These are phyloP conservation scores for Elaeis oleifera DNA, from an alignment of 202 grass and related monocot genomes.

Conservation along the genomic window DNA sequence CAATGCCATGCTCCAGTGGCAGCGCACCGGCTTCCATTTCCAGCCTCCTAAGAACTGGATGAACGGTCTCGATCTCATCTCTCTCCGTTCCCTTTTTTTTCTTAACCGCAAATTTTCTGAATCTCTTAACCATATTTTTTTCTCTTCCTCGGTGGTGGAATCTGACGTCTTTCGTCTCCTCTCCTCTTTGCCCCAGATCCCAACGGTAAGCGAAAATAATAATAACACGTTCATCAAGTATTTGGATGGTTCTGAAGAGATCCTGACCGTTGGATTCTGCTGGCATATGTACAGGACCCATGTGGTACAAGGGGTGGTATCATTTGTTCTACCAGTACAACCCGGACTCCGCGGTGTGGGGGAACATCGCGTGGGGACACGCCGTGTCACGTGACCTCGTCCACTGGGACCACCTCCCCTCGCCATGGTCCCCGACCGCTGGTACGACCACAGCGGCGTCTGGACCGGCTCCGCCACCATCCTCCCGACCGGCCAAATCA, in stretches of 20 bases:
- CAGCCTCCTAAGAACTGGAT: constrained; percentile 90
- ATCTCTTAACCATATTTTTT: constrained; percentile 3
- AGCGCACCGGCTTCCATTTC: constrained; percentile 82
- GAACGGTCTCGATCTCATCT: constrained; percentile 36
- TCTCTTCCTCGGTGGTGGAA: neutral
- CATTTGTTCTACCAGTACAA: constrained; percentile 89
- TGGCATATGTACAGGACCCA: constrained; percentile 29
- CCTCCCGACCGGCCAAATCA: constrained; percentile 38
- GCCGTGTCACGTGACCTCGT: constrained; percentile 49
- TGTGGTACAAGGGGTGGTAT: constrained; percentile 81
- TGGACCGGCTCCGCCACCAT: constrained; percentile 83
- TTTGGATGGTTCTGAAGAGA: no score
- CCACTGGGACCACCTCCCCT: constrained; percentile 63
- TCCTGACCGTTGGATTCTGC: neutral
- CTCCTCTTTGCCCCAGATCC: constrained; percentile 2
- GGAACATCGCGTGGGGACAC: constrained; percentile 82
- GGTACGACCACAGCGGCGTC: constrained; percentile 68
- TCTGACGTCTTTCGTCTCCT: neutral
- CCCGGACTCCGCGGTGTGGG: constrained; percentile 62
- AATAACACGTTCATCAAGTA: no score
- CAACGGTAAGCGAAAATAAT: constrained; percentile 6
- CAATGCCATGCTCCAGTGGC: constrained; percentile 83
- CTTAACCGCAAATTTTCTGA: neutral
- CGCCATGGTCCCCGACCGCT: constrained; percentile 51
- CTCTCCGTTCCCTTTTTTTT: neutral